These are phyloP conservation scores for Aspergillus fischeri DNA, from an alignment of 2,329 filamentous ascomycete genomes.

Conservation along the genomic window DNA sequence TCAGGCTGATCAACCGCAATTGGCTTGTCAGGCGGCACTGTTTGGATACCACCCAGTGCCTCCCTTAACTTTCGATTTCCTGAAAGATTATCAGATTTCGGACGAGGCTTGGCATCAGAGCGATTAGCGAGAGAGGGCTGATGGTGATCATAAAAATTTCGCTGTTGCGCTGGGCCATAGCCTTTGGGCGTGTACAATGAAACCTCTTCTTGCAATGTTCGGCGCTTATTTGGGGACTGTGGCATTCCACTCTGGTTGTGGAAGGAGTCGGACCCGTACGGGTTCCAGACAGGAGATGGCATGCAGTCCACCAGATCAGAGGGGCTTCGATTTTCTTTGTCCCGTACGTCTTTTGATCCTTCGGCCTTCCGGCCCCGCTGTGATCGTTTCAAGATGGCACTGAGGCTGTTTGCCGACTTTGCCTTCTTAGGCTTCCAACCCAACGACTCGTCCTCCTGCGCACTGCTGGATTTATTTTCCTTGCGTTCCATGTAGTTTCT, in stretches of 20 bases:
- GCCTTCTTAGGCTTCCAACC: conserved; percentile 59
- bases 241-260: conserved; percentile 32
- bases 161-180: conserved; percentile 59
- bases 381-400: conserved; percentile 69
- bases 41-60: conserved; percentile 25
- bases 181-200: conserved; percentile 56
- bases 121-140: conserved; percentile 43
- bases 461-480: conserved; percentile 31
- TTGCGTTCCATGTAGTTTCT: conserved; percentile 45
- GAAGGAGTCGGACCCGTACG: conserved; percentile 56
- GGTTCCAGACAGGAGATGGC: conserved; percentile 73
- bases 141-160: conserved; percentile 55
- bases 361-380: conserved; percentile 63
- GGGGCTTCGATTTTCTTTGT: conserved; percentile 80
- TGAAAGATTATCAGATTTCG: conserved; percentile 48
- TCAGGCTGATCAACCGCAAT: conserved; percentile 10
- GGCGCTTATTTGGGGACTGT: conserved; percentile 43
- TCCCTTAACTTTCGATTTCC: conserved; percentile 40
- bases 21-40: conserved; percentile 22
- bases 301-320: conserved; percentile 42
- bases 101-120: conserved; percentile 42
- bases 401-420: conserved; percentile 81
- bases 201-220: conserved; percentile 52
- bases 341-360: conserved; percentile 50
- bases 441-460: conserved; percentile 31